phyloP scores from a whole-genome alignment of 148 eudicot genomes.

The Camellia granthamiana region DNA sequence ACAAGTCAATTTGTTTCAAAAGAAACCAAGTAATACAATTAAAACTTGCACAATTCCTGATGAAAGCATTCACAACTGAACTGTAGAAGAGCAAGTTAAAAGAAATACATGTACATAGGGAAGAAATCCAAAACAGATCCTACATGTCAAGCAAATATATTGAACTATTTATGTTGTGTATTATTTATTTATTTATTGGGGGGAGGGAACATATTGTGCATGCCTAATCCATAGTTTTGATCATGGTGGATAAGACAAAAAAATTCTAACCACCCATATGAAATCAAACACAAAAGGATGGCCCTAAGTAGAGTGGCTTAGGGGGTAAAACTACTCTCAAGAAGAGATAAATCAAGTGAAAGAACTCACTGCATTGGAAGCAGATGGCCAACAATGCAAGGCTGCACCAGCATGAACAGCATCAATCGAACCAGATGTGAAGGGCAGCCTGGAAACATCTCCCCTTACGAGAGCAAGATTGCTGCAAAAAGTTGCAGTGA shows the following conservation, averaged over 20 bases:
- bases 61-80: background rate
- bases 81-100: background rate
- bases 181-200: background rate
- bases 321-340: background rate
- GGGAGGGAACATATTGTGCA: background rate
- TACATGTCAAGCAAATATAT: background rate
- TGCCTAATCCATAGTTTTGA: background rate
- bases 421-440: constrained; percentile 81
- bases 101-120: background rate
- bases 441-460: constrained; percentile 95
- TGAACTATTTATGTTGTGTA: background rate
- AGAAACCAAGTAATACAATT: background rate
- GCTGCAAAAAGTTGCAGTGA: constrained; percentile 43
- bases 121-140: background rate
- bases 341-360: background rate
- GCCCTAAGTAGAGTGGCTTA: background rate
- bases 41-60: background rate
- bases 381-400: constrained; percentile 98
- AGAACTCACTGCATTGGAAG: constrained; percentile 85
- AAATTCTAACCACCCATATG: background rate
- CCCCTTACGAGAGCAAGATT: constrained; percentile 95
- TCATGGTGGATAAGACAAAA: background rate
- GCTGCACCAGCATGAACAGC: constrained; percentile 99
- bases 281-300: background rate
- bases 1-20: background rate